Evolutionary conservation across 2,329 filamentous ascomycete genomes (phyloP), one percentile per base, ranked within the genome.

Genomic region (Talaromyces amestolkiae): DNA sequence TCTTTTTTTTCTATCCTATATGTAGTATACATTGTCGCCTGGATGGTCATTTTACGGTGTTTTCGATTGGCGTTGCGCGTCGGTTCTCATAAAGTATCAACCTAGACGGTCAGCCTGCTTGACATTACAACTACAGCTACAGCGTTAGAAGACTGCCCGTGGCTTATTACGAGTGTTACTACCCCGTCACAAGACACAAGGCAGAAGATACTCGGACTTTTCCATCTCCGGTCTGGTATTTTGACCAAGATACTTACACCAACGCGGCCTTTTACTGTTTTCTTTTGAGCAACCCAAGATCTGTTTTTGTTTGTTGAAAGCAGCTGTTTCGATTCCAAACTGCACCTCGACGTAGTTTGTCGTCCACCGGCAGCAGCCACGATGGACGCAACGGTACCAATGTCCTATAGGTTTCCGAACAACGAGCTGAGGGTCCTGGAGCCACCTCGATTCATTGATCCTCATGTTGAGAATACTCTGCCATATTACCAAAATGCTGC

Each of bases 371-470:
- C n/a, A 13, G 47, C 54, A 35, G 37, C 64, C 68, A 64, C 68
- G 58, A 80, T 80, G 78, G 78, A 80, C 68, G 74, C 78, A 22
- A 73, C 75, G 51, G 77, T 80, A 61, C 77, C 78, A 9, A 75
- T 78, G 41, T 74, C 77, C 35, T 80, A 78, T 67, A 75, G 77
- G 51, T 78, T 78, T 65, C 69, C 77, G 15, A 72, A 72, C 65
- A 78, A 79, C 73, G 71, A 72, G 43, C 70, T 79, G 59, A 74
- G 77, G 27, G 70, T 73, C 17, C 71, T 77, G 68, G 68, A 73
- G 37, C 74, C 75, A 67, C 77, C 77, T 65, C 78, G 77, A 15
- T 71, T 78, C 67, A 74, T 80, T 70, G 71, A 73, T 65, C 72
- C 78, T 19, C 73, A 73, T 53, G 64, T 66, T 43, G 66, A 78